Base-by-base conservation (phyloP, 2,329 filamentous ascomycete genomes). In the Furcasterigmium furcatum region DNA sequence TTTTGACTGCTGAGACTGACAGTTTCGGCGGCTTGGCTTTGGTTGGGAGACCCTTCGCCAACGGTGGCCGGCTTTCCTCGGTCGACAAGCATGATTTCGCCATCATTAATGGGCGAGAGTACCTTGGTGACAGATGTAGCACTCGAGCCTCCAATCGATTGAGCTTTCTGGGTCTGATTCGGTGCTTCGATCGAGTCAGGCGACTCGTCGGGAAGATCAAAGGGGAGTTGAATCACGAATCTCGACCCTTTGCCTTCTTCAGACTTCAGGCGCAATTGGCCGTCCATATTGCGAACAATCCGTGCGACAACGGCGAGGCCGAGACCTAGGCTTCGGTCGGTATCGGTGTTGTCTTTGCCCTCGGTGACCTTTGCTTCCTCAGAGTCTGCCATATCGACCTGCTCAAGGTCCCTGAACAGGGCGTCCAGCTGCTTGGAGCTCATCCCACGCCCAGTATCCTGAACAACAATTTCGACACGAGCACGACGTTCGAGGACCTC, bases 261-360 rank as follows among this genome's bases (percentile, higher is more conserved):
- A 0, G 90, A 95, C 57, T 91, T 92, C 2, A 96, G 68, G 2
- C 89, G 82, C 24, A 96, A 65, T 57, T 95, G 91, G 0, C 91
- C 91, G 47, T 92, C 85, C 88, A 95, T 94, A 58, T 91, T 95
- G n/a, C 84, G 80, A 25, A 96, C 76, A 29, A 90, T 88, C 30
- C 91, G 81, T 14, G 88, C 87, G n/a, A 95, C 91, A 12, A 95
- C 76, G 1, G 91, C 91, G n/a, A 96, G 74, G 0, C 91, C 91
- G 9, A 96, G 76, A 0, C 91, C 91, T 1, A 95, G 66, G 0
- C 82, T 83, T 41, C 69, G 65, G 12, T 45, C 43, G 10, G 20
- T 36, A n/a, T n/a, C n/a, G 4, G 63, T 58, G 3, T 62, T 58
- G 16, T 59, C 46, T 34, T 64, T n/a, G 39, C 59, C 55, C 0